These are phyloP conservation scores for Linnemannia zychae DNA, from an alignment of 192 early-diverging fungal species.

Conservation along the genomic window DNA sequence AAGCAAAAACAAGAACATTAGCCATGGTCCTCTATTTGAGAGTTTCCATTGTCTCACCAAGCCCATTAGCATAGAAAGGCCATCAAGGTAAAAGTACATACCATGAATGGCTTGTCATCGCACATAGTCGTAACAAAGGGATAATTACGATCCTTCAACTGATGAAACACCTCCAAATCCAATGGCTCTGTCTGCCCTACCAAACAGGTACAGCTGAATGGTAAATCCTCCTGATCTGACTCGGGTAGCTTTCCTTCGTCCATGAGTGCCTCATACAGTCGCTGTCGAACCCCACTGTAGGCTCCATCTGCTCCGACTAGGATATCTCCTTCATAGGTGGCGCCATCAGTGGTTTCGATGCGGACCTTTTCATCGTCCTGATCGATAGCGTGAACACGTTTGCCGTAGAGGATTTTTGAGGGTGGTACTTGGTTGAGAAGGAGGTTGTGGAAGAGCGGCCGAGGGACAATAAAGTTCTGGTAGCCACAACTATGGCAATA, in stretches of 20 bases:
- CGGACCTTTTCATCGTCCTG: constrained; percentile 25
- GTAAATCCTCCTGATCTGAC: constrained; percentile 7
- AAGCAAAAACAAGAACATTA: no score
- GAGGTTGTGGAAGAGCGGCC: constrained; percentile 18
- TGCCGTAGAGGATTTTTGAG: constrained; percentile 23
- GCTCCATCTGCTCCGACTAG: constrained; percentile 54
- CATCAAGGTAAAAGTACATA: background rate
- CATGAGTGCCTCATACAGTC: background rate
- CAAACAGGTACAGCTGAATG: constrained; percentile 10
- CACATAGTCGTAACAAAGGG: background rate
- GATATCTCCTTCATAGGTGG: constrained; percentile 21
- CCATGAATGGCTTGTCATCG: constrained; percentile 15
- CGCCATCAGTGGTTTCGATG: constrained; percentile 22
- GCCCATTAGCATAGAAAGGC: no score
- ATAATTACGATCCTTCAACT: background rate
- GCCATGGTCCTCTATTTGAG: no score
- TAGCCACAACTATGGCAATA: background rate
- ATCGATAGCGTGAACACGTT: constrained; percentile 14
- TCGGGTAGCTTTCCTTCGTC: background rate
- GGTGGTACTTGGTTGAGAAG: background rate
- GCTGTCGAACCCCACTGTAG: constrained; percentile 26
- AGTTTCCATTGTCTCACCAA: no score
- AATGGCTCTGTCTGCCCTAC: constrained; percentile 14
- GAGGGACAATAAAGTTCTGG: constrained; percentile 7
- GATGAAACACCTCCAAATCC: background rate